Evolutionary conservation across 2,329 filamentous ascomycete species (phyloP).

Genomic region (Phialocephala subalpina): DNA sequence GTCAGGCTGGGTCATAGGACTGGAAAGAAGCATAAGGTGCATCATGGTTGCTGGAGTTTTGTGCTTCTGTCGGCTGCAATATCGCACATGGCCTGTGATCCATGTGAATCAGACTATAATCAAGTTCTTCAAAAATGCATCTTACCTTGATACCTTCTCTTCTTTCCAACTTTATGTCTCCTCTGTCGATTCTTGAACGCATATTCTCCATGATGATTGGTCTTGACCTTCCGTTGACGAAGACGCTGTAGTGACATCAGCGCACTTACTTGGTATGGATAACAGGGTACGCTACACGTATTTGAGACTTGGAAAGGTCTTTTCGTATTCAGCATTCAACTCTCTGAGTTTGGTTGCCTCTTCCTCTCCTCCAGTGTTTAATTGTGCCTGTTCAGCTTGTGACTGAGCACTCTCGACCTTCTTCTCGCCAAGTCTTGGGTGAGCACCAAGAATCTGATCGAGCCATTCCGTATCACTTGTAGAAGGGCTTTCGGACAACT

Average conservation of each 20-base stretch:
- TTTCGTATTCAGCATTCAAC: conserved; percentile 83
- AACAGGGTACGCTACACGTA: conserved; percentile 66
- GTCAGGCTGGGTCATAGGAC: conserved; percentile 12
- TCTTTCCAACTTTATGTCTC: conserved; percentile 72
- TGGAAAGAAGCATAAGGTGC: conserved; percentile 2
- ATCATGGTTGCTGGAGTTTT: conserved; percentile 29
- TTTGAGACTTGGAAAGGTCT: conserved; percentile 79
- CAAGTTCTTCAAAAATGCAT: conserved; percentile 1
- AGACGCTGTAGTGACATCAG: conserved; percentile 62
- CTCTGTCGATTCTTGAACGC: conserved; percentile 73
- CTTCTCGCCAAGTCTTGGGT: conserved; percentile 84
- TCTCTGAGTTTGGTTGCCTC: conserved; percentile 63
- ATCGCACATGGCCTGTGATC: conserved; percentile 79
- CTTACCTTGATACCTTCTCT: conserved; percentile 76
- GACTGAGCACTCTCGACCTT: conserved; percentile 85
- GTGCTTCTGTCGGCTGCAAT: conserved; percentile 82
- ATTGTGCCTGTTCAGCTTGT: conserved; percentile 79
- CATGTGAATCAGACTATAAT: conserved; percentile 28
- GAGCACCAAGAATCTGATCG: conserved; percentile 77
- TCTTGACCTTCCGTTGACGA: conserved; percentile 83
- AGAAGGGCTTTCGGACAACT: conserved; percentile 60
- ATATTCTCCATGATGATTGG: conserved; percentile 84
- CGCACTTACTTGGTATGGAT: conserved; percentile 9
- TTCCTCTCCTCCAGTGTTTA: conserved; percentile 65
- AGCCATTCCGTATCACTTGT: conserved; percentile 64